Evolutionary conservation across 176 grass and related monocot species (phyloP).

Genomic region (Eleusine coracana): DNA sequence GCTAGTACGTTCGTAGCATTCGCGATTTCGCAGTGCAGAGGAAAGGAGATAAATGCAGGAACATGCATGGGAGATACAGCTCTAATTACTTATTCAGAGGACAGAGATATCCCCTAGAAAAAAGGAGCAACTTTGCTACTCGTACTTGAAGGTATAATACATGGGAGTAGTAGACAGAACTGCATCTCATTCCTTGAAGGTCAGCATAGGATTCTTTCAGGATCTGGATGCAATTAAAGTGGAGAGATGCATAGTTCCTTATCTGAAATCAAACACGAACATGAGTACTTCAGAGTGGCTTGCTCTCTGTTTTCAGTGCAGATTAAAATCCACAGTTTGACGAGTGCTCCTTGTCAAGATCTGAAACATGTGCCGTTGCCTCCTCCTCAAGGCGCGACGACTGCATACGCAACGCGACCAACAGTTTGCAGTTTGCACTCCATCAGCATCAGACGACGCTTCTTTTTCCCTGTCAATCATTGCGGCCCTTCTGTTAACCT

Average conservation of each 20-base stretch:
- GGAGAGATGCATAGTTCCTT: neutral
- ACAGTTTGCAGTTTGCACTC: neutral
- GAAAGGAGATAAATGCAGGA: neutral
- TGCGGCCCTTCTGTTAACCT: slow-evolving; percentile 12
- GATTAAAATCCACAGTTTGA: neutral
- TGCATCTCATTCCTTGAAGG: neutral
- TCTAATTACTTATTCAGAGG: slow-evolving; percentile 3
- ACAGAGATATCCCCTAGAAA: neutral
- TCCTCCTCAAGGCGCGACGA: neutral
- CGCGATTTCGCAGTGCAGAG: neutral
- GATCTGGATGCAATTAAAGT: neutral
- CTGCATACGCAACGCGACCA: neutral
- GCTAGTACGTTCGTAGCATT: neutral
- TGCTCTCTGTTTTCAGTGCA: neutral
- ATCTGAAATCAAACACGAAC: slow-evolving; percentile 4
- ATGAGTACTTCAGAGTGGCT: neutral
- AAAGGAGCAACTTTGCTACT: neutral
- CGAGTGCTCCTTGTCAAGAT: slow-evolving; percentile 14
- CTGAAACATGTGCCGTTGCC: slow-evolving; percentile 26
- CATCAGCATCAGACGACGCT: neutral
- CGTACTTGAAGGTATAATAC: neutral
- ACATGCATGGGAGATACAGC: neutral
- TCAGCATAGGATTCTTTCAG: slow-evolving; percentile 37
- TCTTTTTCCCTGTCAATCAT: slow-evolving; percentile 26
- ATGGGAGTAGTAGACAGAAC: neutral